A percentile compares a stretch with the other conserved stretches of the same genome.
phyloP scores from a whole-genome alignment of 371 early-diverging fungal genomes.

The Zopfochytrium polystomum region DNA sequence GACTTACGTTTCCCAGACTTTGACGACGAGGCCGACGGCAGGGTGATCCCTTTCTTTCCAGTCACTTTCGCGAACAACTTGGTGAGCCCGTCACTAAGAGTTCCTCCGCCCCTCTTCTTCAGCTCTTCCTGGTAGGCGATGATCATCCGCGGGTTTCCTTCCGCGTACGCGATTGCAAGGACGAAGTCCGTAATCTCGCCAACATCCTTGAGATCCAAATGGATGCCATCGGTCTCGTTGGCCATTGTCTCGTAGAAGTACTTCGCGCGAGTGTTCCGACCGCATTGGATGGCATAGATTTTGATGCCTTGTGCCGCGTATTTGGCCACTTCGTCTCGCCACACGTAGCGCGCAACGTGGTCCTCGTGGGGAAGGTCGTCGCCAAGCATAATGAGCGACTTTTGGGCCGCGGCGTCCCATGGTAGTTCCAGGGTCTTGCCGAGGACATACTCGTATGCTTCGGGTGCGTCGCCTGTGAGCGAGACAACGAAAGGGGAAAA shows the following conservation, averaged over 20 bases:
- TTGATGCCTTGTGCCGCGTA: background rate
- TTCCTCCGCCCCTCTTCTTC: slow-evolving; percentile 1
- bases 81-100: slow-evolving; percentile 2
- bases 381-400: slow-evolving; percentile 1
- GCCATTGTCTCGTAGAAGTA: slow-evolving; percentile 1
- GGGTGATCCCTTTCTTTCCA: background rate
- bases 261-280: background rate
- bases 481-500: background rate
- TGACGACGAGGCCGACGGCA: too few relatives aligned
- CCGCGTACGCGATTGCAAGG: slow-evolving; percentile 2
- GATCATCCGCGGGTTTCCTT: slow-evolving; percentile 8
- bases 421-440: background rate
- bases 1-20: too few relatives aligned
- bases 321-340: slow-evolving; percentile 1
- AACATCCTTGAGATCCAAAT: background rate
- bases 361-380: slow-evolving; percentile 2
- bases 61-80: background rate
- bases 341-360: background rate
- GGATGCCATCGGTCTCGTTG: slow-evolving; percentile 1
- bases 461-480: background rate
- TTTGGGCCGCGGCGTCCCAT: background rate
- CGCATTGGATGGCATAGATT: slow-evolving; percentile 2
- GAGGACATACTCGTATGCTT: slow-evolving; percentile 2
- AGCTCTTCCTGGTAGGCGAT: slow-evolving; percentile 7
- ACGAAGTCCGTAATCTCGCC: slow-evolving; percentile 1